A percentile compares a stretch with the other conserved stretches of the same genome.
These are phyloP conservation scores for Leishmania mexicana DNA, from an alignment of 208 protist genomes.

Conservation along the genomic window DNA sequence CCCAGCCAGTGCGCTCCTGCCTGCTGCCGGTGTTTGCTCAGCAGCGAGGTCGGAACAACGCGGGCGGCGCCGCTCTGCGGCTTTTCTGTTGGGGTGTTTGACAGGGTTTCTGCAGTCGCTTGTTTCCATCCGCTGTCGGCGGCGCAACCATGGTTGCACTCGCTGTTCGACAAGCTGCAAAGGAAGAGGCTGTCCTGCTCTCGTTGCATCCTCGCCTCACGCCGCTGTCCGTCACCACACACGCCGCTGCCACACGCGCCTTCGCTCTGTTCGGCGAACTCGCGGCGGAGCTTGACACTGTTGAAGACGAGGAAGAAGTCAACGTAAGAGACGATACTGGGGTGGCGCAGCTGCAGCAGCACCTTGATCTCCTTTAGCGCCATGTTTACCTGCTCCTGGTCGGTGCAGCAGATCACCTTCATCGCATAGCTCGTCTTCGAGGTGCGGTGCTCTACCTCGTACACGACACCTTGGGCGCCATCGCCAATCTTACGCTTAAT, in stretches of 20 bases:
- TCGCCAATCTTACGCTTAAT: conserved; percentile 67
- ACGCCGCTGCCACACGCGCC: neutral
- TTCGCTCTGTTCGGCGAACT: conserved; percentile 42
- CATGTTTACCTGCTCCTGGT: conserved; percentile 66
- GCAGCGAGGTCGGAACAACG: conserved; percentile 14
- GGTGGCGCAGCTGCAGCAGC: conserved; percentile 76
- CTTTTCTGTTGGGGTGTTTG: neutral
- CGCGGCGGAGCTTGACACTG: conserved; percentile 46
- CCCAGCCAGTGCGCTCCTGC: conserved; percentile 22
- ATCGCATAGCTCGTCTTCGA: conserved; percentile 70
- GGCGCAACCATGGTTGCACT: conserved; percentile 8
- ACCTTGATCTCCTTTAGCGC: conserved; percentile 90
- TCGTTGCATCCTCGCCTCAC: neutral
- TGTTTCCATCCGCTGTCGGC: neutral
- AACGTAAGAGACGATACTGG: conserved; percentile 82
- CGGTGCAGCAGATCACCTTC: conserved; percentile 82
- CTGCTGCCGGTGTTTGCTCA: conserved; percentile 8
- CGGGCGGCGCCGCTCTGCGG: neutral
- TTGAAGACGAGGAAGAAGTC: conserved; percentile 91
- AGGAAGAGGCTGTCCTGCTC: conserved; percentile 18
- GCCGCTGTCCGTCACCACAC: neutral
- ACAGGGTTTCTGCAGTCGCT: neutral
- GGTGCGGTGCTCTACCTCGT: conserved; percentile 58
- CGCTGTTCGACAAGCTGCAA: conserved; percentile 34
- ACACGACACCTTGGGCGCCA: conserved; percentile 85